Evolutionary conservation across 305 asterid genomes (phyloP).

Genomic region (Salvia sclarea): DNA sequence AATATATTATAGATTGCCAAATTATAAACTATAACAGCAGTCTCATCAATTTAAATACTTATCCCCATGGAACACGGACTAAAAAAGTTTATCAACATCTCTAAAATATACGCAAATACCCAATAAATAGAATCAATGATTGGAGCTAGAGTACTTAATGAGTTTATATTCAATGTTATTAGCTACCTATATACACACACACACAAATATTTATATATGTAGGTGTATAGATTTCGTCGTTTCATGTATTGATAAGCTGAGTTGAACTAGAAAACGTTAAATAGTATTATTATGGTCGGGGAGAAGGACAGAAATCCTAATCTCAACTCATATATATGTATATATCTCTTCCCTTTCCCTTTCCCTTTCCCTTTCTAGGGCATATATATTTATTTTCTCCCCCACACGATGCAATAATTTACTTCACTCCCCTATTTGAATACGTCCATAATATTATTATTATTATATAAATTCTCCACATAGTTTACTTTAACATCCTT

Average conservation of each 20-base stretch:
- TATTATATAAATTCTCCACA: slow-evolving; percentile 25
- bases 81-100: neutral
- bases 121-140: neutral
- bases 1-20: neutral
- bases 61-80: neutral
- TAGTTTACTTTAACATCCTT: slow-evolving; percentile 45
- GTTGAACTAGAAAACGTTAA: slow-evolving; percentile 13
- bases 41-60: neutral
- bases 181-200: neutral
- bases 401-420: too few relatives aligned
- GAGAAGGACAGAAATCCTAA: slow-evolving; percentile 35
- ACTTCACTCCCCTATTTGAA: slow-evolving; percentile 29
- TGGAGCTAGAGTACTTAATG: neutral
- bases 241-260: slow-evolving; percentile 19
- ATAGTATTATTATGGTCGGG: slow-evolving; percentile 21
- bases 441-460: slow-evolving; percentile 31
- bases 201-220: neutral
- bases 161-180: neutral
- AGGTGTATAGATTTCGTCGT: neutral
- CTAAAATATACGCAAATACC: neutral
- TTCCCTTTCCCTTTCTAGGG: too few relatives aligned
- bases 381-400: too few relatives aligned
- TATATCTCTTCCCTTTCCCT: too few relatives aligned
- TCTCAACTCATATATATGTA: slow-evolving; percentile 19
- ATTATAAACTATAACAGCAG: neutral